These are phyloP conservation scores for Venturia aucupariae DNA, from an alignment of 2,329 filamentous ascomycete species.

Conservation along the genomic window DNA sequence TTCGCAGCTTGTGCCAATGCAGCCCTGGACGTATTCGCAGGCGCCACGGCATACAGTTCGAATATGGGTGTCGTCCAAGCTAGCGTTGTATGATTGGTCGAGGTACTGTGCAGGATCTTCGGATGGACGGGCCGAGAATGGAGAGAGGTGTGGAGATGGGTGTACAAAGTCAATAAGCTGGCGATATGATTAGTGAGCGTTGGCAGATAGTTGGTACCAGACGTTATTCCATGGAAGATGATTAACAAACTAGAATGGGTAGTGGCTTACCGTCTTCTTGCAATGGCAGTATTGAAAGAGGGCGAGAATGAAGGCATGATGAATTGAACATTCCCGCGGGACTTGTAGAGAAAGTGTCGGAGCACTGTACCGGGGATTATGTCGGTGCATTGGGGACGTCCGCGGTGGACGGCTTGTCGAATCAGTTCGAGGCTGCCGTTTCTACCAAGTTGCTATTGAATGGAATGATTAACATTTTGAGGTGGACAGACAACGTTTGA, in stretches of 20 bases:
- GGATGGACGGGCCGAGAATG: slow-evolving; percentile 77
- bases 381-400: slow-evolving; percentile 62
- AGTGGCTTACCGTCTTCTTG: slow-evolving; percentile 48
- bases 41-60: slow-evolving; percentile 91
- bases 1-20: slow-evolving; percentile 79
- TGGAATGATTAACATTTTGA: slow-evolving; percentile 17
- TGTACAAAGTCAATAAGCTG: slow-evolving; percentile 69
- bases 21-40: slow-evolving; percentile 52
- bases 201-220: background rate
- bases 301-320: slow-evolving; percentile 76
- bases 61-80: slow-evolving; percentile 89
- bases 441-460: slow-evolving; percentile 57
- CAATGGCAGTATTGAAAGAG: slow-evolving; percentile 51
- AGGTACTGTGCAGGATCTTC: slow-evolving; percentile 75
- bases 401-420: slow-evolving; percentile 57
- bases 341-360: slow-evolving; percentile 94
- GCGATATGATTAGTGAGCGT: background rate
- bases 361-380: slow-evolving; percentile 73
- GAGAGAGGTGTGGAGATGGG: slow-evolving; percentile 72
- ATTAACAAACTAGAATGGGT: background rate
- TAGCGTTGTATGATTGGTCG: slow-evolving; percentile 65
- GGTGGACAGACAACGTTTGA: background rate
- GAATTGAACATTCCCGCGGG: slow-evolving; percentile 88
- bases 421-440: slow-evolving; percentile 70
- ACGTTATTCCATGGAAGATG: background rate